Evolutionary conservation across 2,329 filamentous ascomycete genomes (phyloP).

Genomic region (Cyclaneusma minus): DNA sequence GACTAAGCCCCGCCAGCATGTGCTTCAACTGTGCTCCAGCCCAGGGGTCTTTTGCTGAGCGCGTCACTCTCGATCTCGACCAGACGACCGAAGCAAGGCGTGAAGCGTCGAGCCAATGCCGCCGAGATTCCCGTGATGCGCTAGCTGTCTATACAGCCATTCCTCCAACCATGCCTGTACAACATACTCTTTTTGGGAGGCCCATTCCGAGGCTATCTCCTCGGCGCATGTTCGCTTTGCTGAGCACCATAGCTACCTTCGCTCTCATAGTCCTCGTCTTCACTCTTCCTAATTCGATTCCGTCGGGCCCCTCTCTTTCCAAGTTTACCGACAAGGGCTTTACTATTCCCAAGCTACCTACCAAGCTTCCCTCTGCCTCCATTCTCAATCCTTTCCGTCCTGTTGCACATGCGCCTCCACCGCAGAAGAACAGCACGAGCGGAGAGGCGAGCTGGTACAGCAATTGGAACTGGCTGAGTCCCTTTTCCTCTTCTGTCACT

Average conservation of each 20-base stretch:
- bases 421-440: constrained; percentile 63
- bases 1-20: too few species aligned
- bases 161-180: constrained; percentile 32
- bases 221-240: constrained; percentile 34
- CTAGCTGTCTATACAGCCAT: too few species aligned
- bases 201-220: constrained; percentile 33
- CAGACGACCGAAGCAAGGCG: too few species aligned
- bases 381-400: constrained; percentile 52
- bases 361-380: constrained; percentile 21
- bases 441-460: constrained; percentile 73
- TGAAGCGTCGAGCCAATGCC: too few species aligned
- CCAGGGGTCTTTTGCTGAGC: too few species aligned
- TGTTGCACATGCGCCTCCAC: constrained; percentile 54
- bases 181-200: constrained; percentile 30
- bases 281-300: constrained; percentile 31
- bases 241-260: constrained; percentile 34
- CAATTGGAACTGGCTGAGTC: constrained; percentile 80
- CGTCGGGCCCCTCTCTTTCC: constrained; percentile 31
- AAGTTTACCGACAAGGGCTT: constrained; percentile 33
- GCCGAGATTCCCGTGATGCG: too few species aligned
- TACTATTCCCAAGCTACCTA: constrained; percentile 30
- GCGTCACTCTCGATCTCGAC: too few species aligned
- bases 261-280: constrained; percentile 37
- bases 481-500: constrained; percentile 69
- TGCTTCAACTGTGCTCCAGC: too few species aligned